phyloP scores from a whole-genome alignment of 2,329 filamentous ascomycete genomes.

The Penicillium sp. region DNA sequence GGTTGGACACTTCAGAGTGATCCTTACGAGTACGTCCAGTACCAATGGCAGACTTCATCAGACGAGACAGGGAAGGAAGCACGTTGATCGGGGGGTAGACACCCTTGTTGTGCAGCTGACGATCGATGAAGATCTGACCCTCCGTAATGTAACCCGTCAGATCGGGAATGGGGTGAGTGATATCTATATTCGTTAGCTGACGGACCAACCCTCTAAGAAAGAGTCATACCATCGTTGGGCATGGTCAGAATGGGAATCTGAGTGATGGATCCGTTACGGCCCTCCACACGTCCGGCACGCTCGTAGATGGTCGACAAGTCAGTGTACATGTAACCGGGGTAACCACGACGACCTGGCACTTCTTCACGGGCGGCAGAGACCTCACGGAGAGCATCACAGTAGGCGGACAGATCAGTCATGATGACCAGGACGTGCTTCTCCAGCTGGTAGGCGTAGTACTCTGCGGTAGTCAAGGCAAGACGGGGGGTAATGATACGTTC shows the following conservation, averaged over 20 bases:
- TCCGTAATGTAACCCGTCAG: slow-evolving; percentile 98
- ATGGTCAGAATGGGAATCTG: slow-evolving; percentile 98
- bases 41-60: slow-evolving; percentile 99
- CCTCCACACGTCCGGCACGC: slow-evolving; percentile 91
- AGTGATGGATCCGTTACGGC: slow-evolving; percentile 95
- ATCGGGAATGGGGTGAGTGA: slow-evolving; percentile 97
- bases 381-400: slow-evolving; percentile 97
- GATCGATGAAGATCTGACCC: slow-evolving; percentile 96
- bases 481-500: slow-evolving; percentile 99
- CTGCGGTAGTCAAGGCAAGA: slow-evolving; percentile 92
- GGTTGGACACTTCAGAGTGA: slow-evolving; percentile 96
- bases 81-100: slow-evolving; percentile 99
- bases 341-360: slow-evolving; percentile 97
- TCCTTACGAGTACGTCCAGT: slow-evolving; percentile 94
- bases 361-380: slow-evolving; percentile 96
- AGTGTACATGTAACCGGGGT: slow-evolving; percentile 99
- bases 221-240: slow-evolving; percentile 75
- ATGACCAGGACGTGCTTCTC: slow-evolving; percentile 99
- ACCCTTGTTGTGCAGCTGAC: slow-evolving; percentile 87
- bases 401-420: slow-evolving; percentile 91
- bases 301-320: slow-evolving; percentile 99
- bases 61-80: slow-evolving; percentile 88
- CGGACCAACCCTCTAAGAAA: too few species aligned
- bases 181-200: too few species aligned
- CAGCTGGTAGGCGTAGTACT: slow-evolving; percentile 99